A percentile compares a stretch with the other conserved stretches of the same genome.
Evolutionary conservation across 75 land plant genomes (phyloP).

Genomic region (Isoetes taiwanensis): DNA sequence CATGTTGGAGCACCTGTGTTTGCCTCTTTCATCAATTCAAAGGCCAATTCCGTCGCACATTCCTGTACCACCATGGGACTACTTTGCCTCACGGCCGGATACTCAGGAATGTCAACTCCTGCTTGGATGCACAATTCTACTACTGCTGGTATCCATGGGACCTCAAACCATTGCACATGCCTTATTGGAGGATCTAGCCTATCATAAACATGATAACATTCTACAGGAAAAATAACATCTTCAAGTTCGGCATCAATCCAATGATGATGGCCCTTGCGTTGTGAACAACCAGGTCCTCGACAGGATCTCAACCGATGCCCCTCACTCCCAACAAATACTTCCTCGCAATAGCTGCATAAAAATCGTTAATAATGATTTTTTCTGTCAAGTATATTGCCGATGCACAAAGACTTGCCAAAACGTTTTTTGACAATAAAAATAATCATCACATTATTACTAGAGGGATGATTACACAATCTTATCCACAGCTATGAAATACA

Average conservation of each 20-base stretch:
- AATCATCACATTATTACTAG: no score
- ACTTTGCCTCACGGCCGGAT: conserved; percentile 34
- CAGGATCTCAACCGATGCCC: conserved; percentile 83
- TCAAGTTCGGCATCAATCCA: conserved; percentile 16
- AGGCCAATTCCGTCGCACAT: no score
- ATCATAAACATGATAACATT: conserved; percentile 22
- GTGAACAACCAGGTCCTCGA: conserved; percentile 28
- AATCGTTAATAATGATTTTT: no score
- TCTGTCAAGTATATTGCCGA: no score
- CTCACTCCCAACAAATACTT: conserved; percentile 65
- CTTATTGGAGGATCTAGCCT: conserved; percentile 13
- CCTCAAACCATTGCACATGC: conserved; percentile 14
- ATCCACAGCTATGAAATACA: no score
- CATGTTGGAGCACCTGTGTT: no score
- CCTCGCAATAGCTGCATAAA: conserved; percentile 57
- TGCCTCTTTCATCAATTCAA: no score
- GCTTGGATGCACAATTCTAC: conserved; percentile 61
- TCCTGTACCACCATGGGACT: conserved; percentile 30
- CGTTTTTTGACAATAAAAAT: no score
- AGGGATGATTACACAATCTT: no score
- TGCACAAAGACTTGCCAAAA: no score
- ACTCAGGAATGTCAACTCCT: conserved; percentile 34
- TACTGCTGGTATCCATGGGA: conserved; percentile 30
- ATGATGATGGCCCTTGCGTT: conserved; percentile 29
- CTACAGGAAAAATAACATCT: conserved; percentile 14